Evolutionary conservation across 352 stramenopile species (phyloP), one percentile per base, ranked within the genome.

Genomic region (Phytophthora pistaciae): DNA sequence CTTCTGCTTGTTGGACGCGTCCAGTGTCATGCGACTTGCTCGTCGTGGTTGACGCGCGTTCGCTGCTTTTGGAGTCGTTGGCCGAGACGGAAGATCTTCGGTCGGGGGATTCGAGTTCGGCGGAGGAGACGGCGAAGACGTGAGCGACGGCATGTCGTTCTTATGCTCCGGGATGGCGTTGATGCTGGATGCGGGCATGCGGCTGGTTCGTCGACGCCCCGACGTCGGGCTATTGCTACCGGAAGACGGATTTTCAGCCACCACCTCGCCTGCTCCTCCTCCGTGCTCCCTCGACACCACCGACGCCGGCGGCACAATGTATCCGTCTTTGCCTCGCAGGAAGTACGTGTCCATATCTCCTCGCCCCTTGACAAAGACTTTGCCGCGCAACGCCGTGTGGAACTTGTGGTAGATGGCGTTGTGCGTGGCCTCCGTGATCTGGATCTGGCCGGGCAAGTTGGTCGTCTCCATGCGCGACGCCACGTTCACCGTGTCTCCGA

Each of bases 311-410:
- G 84, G 78, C 10, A 93, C 71, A 31, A 88, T 76, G 60, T 86
- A 92, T 33, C 75, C 80, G 29, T 84, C 82, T 18, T 89, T 87
- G 7, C 84, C 84, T 40, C 82, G 56, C 21, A 97, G 60, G 62
- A 93, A 96, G 66, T 91, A 97, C 16, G 88, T 95, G 66, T 90
- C 80, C 91, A 97, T 94, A 0, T 94, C 85, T 9, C 89, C 89
- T 50, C 87, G 74, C 29, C 89, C 91, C 66, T 96, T 94, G 54
- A 95, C 86, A 59, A 91, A 88, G 6, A 96, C 85, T 70, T 90
- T 93, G 60, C 88, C 87, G 20, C 90, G 76, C 29, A 89, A 65
- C 21, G 87, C 78, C 9, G 87, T 93, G 60, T 85, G 76, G 63
- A 93, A 96, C 29, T 82, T 91, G 49, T 90, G 75, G 60, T 82